Evolutionary conservation across 805 yeast genomes (phyloP), one percentile per base, ranked within the genome.

Genomic region (Candida corydali): DNA sequence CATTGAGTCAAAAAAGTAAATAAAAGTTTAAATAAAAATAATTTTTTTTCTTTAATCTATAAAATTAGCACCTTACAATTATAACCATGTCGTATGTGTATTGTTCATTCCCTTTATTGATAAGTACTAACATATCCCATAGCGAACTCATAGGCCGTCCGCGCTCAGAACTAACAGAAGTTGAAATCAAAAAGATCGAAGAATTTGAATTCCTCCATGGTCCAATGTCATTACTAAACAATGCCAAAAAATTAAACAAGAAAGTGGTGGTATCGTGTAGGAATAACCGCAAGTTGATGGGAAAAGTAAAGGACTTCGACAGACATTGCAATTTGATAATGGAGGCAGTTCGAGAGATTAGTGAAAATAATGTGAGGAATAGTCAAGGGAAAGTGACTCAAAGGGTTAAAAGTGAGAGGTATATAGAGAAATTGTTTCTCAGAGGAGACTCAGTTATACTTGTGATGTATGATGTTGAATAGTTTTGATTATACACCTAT

Each of bases 401-500:
- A 49, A 70, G 80, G 4, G 70, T 78, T 11, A 68, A 82, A 39
- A 78, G 76, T 49, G 73, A 57, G 63, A 66, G 98, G 50, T 93
- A 86, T 55, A 78, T 91, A 3, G 77, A 88, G 41, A 93, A 93
- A 61, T 69, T 93, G 76, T 93, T 93, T 53, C 66, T 93, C 26
- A 74, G 99, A 61, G 99, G 99, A 2, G 99, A 93, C 59, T 85
- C 96, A 0, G 95, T 93, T 15, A 85, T 93, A 39, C 80, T 93
- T 22, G 79, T 93, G 27, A 6, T 25, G 9, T 6, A 25, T 11
- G 27, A 25, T 25, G 27, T 11, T 25, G 27, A 12, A 11, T 25
- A 6, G 27, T 20, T 20, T 20, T 20, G 9, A n/a, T 44, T 53
- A 80, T 28, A 82, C 83, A 36, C 89, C 86, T 33, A 80, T 70